Evolutionary conservation across 2,329 filamentous ascomycete species (phyloP), one percentile per base, ranked within the genome.

Genomic region (Exophiala alcalophila): DNA sequence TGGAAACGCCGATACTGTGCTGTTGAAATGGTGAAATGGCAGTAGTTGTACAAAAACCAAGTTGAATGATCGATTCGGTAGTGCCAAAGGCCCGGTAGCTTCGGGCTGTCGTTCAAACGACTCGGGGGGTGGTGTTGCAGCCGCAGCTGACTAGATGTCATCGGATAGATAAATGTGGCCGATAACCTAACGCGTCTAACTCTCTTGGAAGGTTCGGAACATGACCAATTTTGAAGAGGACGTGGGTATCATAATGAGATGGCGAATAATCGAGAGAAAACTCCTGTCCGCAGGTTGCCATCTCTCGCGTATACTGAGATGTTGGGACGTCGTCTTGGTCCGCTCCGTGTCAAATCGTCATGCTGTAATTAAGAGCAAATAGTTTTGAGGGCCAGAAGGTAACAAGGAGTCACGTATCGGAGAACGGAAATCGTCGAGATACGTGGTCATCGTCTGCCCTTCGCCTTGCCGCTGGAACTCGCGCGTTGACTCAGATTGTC

Each of bases 401-500:
- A 14, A 36, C n/a, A n/a, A n/a, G n/a, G n/a, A n/a, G n/a, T n/a
- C n/a, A n/a, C n/a, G n/a, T n/a, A n/a, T n/a, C n/a, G n/a, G n/a
- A n/a, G n/a, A n/a, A n/a, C 36, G 28, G 19, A 32, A 35, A 33
- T 45, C 32, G 30, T 47, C 26, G 35, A 19, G 31, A 38, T 38
- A 16, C 29, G 34, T 23, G 30, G 29, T 55, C 44, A 57, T 50
- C 49, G 47, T 47, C 41, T 49, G 27, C 44, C 44, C 26, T 55
- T 57, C 38, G 42, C 46, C 29, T 46, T 47, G 21, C 40, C 42
- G 33, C 44, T 51, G 10, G 47, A 50, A 34, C 54, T 57, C 11
- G 49, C 45, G 34, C 52, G 54, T 36, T 50, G 45, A 20, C 44
- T 50, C 19, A 56, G 47, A 59, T 80, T 80, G 57, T 72, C 75